A percentile compares a stretch with the other conserved stretches of the same genome.
Evolutionary conservation across 2,329 filamentous ascomycete species (phyloP).

Genomic region (Aureobasidium subglaciale): DNA sequence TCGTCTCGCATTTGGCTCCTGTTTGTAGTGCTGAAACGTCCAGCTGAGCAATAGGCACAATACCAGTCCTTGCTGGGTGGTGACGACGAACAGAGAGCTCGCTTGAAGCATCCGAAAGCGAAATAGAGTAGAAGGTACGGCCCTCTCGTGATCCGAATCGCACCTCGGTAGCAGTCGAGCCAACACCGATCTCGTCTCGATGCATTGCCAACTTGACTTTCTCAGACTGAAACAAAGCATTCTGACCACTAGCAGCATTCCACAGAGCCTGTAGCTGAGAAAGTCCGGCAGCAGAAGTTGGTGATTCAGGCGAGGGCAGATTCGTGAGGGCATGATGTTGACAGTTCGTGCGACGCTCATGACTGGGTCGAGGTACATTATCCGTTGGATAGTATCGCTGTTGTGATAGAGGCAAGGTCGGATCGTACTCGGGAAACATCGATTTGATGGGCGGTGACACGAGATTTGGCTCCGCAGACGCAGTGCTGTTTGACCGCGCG

Average conservation of each 20-base stretch:
- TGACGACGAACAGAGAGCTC: conserved; percentile 15
- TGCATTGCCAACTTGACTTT: conserved; percentile 14
- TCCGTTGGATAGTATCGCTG: conserved; percentile 59
- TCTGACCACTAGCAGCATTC: conserved; percentile 15
- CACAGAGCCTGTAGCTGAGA: conserved; percentile 17
- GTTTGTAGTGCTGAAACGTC: not conserved
- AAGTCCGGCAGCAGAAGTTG: conserved; percentile 5
- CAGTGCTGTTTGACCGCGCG: conserved; percentile 12
- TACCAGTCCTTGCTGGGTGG: conserved; percentile 14
- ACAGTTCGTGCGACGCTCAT: not conserved
- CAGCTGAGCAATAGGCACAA: conserved; percentile 16
- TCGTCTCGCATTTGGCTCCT: conserved; percentile 22
- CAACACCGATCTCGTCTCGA: not conserved
- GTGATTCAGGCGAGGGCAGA: not conserved
- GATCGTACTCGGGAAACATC: conserved; percentile 71
- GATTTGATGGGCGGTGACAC: conserved; percentile 51
- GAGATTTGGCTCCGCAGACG: conserved; percentile 1
- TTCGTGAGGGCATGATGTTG: not conserved
- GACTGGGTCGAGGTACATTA: not conserved
- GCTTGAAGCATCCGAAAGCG: not conserved
- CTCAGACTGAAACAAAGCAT: not conserved
- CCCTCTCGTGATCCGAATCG: conserved; percentile 11
- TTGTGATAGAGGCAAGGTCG: conserved; percentile 55
- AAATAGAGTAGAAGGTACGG: conserved; percentile 4
- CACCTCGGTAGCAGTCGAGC: not conserved